Evolutionary conservation across 441 rosid genomes (phyloP), one percentile per base, ranked within the genome.

Genomic region (Gossypium gossypioides): DNA sequence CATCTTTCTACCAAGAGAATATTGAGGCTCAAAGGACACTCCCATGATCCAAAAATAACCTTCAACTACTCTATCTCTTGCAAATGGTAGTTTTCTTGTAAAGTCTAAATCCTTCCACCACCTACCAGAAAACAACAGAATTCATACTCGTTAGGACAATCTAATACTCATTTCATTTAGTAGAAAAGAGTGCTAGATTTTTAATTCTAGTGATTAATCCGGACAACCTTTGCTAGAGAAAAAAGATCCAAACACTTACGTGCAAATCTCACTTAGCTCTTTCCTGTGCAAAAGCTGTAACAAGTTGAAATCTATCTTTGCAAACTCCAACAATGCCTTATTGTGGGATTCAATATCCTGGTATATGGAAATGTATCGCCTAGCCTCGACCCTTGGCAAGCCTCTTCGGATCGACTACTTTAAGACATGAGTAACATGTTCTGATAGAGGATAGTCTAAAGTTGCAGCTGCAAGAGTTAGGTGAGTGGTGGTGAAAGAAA

Each of bases 91-190:
- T 19, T 51, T 51, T 51, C 56, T 51, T 1, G 56, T 51, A 51
- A 81, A 15, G 24, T 82, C 77, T 65, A 76, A 16, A 0, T 80
- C 74, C 18, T 71, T 78, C 84, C 82, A 80, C 87, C 89, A 86
- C 78, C 89, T 87, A 44, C 3, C 2, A 21, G 3, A 40, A 55
- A 18, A 4, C 37, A 58, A 1, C 3, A 25, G 0, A 40, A 40
- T 40, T 40, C 46, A 9, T 40, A 40, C 46, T 29, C 34, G 34
- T 29, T 29, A 29, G 34, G 34, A 4, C 6, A 4, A 29, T 4
- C 34, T 29, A 29, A 29, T 29, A 29, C 1, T 29, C 34, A 29
- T 29, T 29, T 29, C 34, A 4, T 29, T 29, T 29, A 29, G 34
- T 29, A 29, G 34, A 29, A 29, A 27, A 29, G 34, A 29, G 34